A percentile compares a stretch with the other conserved stretches of the same genome.
phyloP scores from a whole-genome alignment of 192 early-diverging fungal species.

The Obelidium mucronatum region DNA sequence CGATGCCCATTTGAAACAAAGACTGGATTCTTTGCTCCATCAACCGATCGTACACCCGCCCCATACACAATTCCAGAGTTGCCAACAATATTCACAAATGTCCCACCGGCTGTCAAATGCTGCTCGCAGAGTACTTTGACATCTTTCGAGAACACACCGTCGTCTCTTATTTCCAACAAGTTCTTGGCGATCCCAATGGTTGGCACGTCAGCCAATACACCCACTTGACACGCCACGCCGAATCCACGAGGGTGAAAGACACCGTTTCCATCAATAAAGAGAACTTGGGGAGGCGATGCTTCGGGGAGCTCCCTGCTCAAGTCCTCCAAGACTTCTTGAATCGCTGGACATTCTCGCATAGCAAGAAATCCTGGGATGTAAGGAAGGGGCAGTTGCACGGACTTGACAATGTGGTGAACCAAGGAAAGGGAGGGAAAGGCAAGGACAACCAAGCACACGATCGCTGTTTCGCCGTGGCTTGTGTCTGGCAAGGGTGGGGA shows the following conservation, averaged over 20 bases:
- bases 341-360: constrained; percentile 80
- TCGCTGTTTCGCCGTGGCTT: not conserved
- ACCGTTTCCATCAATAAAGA: constrained; percentile 91
- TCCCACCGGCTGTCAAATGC: constrained; percentile 42
- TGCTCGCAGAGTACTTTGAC: constrained; percentile 60
- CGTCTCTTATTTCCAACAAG: constrained; percentile 79
- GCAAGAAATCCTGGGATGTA: constrained; percentile 94
- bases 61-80: constrained; percentile 58
- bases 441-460: constrained; percentile 80
- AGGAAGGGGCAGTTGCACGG: constrained; percentile 72
- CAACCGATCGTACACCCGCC: constrained; percentile 41
- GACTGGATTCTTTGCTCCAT: constrained; percentile 74
- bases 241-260: constrained; percentile 85
- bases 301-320: constrained; percentile 59
- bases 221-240: constrained; percentile 83
- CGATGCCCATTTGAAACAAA: constrained; percentile 89
- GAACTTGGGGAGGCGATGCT: constrained; percentile 71
- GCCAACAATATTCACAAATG: constrained; percentile 54
- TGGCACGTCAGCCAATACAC: constrained; percentile 62
- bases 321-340: constrained; percentile 61
- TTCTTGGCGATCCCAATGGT: constrained; percentile 93
- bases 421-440: constrained; percentile 66
- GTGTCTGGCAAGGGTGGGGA: not conserved
- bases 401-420: constrained; percentile 67
- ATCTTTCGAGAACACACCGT: constrained; percentile 55